Conservation (phyloP, 371 early-diverging fungal species). For the Mortierella sp. region DNA sequence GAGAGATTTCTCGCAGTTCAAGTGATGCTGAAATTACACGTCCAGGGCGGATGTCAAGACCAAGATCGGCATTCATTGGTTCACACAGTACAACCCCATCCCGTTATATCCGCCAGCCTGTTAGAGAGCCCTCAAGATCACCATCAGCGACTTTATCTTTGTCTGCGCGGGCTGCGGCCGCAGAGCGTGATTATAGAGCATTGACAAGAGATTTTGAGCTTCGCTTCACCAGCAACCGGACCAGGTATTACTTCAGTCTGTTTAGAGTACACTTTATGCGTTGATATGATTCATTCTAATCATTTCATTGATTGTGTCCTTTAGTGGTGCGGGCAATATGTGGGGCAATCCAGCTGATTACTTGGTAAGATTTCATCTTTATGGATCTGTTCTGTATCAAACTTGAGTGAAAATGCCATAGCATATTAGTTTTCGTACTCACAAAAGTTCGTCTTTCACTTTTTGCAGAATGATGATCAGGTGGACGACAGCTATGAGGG, state of each 20-base stretch:
- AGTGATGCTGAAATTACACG: background rate
- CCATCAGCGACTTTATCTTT: background rate
- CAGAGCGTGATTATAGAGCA: background rate
- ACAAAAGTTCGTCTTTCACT: background rate
- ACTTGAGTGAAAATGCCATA: background rate
- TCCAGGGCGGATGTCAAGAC: background rate
- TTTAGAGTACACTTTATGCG: no score
- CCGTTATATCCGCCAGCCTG: background rate
- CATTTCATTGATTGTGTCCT: background rate
- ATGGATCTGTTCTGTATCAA: background rate
- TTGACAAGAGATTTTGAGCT: background rate
- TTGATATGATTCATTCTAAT: background rate
- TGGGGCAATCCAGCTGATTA: constrained; percentile 39
- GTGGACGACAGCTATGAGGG: constrained; percentile 43
- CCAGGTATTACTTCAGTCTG: background rate
- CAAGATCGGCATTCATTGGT: constrained; percentile 4
- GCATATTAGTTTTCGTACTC: background rate
- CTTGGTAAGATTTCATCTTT: constrained; percentile 17
- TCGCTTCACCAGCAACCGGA: background rate
- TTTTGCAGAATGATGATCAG: constrained; percentile 28
- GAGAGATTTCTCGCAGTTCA: constrained; percentile 1
- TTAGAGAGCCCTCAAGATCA: constrained; percentile 1
- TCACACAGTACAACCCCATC: background rate
- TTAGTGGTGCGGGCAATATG: background rate
- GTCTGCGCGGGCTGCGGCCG: background rate